Base-by-base conservation (phyloP, 345 rosid species). In the Linum lewisii region DNA sequence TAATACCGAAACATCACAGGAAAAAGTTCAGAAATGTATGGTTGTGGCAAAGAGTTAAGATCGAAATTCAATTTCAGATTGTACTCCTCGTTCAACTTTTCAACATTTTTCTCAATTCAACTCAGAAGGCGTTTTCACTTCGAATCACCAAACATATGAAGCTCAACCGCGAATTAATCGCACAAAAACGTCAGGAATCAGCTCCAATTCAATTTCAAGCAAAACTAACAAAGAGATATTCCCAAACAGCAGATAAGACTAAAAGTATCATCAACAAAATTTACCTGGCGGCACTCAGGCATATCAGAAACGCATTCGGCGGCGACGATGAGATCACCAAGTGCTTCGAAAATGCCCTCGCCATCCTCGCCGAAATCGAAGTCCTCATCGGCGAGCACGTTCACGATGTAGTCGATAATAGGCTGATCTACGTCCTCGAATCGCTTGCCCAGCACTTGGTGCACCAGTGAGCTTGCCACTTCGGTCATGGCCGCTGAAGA, bases 381-480 rank as follows among this genome's bases (percentile, higher is more conserved):
- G 74, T 89, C 99, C 54, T 89, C 95, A 66, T 89, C 97, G 51
- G 97, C 99, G 64, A 93, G 97, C 72, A 93, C 97, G 65, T 89
- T 93, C 75, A 89, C 77, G 79, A 93, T 87, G 85, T 89, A 89
- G 23, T 89, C 97, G 62, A 89, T 72, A 63, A 93, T 89, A 8
- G 99, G 99, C 67, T 87, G 84, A 74, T 93, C 97, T 54, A 93
- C 91, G 55, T 83, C 94, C 75, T 75, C 76, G 36, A 78, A 65
- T 51, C 92, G 73, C 57, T 64, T 77, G 51, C 99, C 97, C 0
- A 89, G 85, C 57, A 93, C 94, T 62, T 89, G 88, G 78, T 84
- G 88, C 23, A 93, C 92, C 49, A 87, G 88, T 24, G 97, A 78
- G 76, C 88, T 84, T 66, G 94, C 97, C 68, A 87, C 91, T 78